Evolutionary conservation across 345 rosid species (phyloP).

Genomic region (Dipteronia dyeriana): DNA sequence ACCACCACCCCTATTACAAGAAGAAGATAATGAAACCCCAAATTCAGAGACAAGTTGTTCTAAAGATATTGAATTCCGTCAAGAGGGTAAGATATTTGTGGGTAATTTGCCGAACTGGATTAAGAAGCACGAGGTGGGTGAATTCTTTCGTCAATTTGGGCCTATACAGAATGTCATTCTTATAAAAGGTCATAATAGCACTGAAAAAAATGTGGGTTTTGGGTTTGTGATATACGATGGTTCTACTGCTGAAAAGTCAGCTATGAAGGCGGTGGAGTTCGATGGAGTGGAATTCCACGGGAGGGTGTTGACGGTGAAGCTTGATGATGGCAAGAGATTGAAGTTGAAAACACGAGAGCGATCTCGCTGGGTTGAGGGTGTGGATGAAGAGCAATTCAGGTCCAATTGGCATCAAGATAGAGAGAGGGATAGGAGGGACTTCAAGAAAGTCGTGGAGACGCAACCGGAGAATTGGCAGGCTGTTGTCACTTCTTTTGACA

Average conservation of each 20-base stretch:
- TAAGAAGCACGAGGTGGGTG: slow-evolving; percentile 64
- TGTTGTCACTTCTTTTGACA: slow-evolving; percentile 78
- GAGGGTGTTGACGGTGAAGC: slow-evolving; percentile 81
- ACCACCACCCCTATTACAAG: slow-evolving; percentile 10
- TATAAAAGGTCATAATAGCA: slow-evolving; percentile 65
- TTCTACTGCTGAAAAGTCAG: slow-evolving; percentile 52
- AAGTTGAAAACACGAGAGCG: slow-evolving; percentile 66
- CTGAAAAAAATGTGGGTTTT: slow-evolving; percentile 77
- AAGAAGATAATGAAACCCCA: slow-evolving; percentile 21
- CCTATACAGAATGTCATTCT: slow-evolving; percentile 68
- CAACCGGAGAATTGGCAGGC: slow-evolving; percentile 95
- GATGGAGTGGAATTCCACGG: slow-evolving; percentile 95
- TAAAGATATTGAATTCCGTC: slow-evolving; percentile 43
- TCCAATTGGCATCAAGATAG: slow-evolving; percentile 89
- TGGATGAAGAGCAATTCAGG: slow-evolving; percentile 48
- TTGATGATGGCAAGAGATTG: slow-evolving; percentile 83
- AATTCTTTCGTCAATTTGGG: slow-evolving; percentile 88
- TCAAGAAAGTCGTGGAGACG: slow-evolving; percentile 61
- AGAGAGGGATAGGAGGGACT: slow-evolving; percentile 52
- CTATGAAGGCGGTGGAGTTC: slow-evolving; percentile 79
- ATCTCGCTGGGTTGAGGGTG: slow-evolving; percentile 60
- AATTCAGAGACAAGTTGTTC: slow-evolving; percentile 15
- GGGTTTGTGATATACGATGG: slow-evolving; percentile 77
- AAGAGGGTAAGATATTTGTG: slow-evolving; percentile 79
- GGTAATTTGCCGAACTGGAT: slow-evolving; percentile 92